Evolutionary conservation across 2,329 filamentous ascomycete genomes (phyloP).

Genomic region (Hymenoscyphus fraxineus): DNA sequence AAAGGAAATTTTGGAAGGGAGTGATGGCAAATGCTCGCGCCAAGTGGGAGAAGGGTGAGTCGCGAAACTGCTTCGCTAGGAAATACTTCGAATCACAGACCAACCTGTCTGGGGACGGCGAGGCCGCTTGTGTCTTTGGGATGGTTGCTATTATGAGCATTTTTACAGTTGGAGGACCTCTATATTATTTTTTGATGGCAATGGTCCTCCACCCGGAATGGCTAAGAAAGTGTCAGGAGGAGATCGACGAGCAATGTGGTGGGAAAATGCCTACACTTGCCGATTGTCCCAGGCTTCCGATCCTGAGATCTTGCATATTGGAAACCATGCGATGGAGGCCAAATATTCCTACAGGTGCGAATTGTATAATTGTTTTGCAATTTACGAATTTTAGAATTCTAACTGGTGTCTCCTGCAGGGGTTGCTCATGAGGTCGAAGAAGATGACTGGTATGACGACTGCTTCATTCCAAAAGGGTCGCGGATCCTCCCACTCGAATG

Average conservation of each 20-base stretch:
- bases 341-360: slow-evolving; percentile 43
- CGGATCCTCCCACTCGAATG: slow-evolving; percentile 10
- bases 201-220: slow-evolving; percentile 17
- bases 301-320: slow-evolving; percentile 33
- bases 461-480: slow-evolving; percentile 7
- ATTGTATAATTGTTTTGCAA: neutral
- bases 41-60: slow-evolving; percentile 36
- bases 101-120: slow-evolving; percentile 17
- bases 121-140: slow-evolving; percentile 8
- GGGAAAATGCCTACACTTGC: slow-evolving; percentile 21
- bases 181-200: slow-evolving; percentile 6
- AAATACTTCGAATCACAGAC: slow-evolving; percentile 37
- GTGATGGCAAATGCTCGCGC: slow-evolving; percentile 38
- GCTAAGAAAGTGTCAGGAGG: slow-evolving; percentile 13
- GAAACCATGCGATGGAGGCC: slow-evolving; percentile 39
- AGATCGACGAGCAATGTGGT: slow-evolving; percentile 14
- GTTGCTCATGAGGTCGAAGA: slow-evolving; percentile 9
- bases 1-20: slow-evolving; percentile 41
- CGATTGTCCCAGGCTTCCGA: slow-evolving; percentile 33
- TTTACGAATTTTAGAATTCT: neutral
- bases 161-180: slow-evolving; percentile 6
- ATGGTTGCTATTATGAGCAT: slow-evolving; percentile 10
- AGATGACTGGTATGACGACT: slow-evolving; percentile 9
- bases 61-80: slow-evolving; percentile 39
- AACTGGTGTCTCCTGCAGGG: neutral